Evolutionary conservation across 495 filamentous ascomycete genomes (phyloP).

Genomic region (Xanthoparmelia taractica): DNA sequence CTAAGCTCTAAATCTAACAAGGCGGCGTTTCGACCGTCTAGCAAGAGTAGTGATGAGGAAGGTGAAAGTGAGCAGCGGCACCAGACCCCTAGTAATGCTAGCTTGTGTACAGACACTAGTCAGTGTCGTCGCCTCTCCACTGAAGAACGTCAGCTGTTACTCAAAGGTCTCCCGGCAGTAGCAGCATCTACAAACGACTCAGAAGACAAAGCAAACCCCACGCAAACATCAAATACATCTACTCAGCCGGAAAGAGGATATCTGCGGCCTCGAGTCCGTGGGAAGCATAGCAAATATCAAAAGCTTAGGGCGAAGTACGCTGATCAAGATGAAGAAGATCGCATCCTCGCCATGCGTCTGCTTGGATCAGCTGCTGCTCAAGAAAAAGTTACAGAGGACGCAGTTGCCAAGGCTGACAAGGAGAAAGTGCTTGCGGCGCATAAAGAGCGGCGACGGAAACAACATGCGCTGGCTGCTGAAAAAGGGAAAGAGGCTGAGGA

Average conservation of each 20-base stretch:
- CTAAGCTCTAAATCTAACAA: slow-evolving; percentile 4
- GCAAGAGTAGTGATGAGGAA: slow-evolving; percentile 21
- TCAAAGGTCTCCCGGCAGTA: slow-evolving; percentile 36
- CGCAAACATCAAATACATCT: slow-evolving; percentile 20
- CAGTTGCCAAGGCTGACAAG: slow-evolving; percentile 43
- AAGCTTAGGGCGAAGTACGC: slow-evolving; percentile 87
- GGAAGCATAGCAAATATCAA: slow-evolving; percentile 77
- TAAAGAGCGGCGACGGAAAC: slow-evolving; percentile 62
- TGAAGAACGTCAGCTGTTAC: slow-evolving; percentile 41
- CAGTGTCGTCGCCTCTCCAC: slow-evolving; percentile 41
- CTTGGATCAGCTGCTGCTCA: slow-evolving; percentile 62
- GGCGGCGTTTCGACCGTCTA: slow-evolving; percentile 18
- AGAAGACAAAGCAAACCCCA: neutral
- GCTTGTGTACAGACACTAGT: neutral
- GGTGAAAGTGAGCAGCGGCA: slow-evolving; percentile 25
- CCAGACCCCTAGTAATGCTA: neutral
- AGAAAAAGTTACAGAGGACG: slow-evolving; percentile 43
- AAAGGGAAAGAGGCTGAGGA: slow-evolving; percentile 55
- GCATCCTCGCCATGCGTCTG: slow-evolving; percentile 68
- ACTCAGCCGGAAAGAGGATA: slow-evolving; percentile 31
- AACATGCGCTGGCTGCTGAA: slow-evolving; percentile 66
- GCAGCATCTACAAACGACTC: slow-evolving; percentile 8
- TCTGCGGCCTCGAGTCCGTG: slow-evolving; percentile 51
- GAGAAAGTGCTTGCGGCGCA: slow-evolving; percentile 58
- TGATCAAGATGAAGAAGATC: slow-evolving; percentile 90